Percentiles rank a stretch among this genome's conserved stretches.
phyloP scores from a whole-genome alignment of 257 asterid genomes.

The Apocynum venetum region DNA sequence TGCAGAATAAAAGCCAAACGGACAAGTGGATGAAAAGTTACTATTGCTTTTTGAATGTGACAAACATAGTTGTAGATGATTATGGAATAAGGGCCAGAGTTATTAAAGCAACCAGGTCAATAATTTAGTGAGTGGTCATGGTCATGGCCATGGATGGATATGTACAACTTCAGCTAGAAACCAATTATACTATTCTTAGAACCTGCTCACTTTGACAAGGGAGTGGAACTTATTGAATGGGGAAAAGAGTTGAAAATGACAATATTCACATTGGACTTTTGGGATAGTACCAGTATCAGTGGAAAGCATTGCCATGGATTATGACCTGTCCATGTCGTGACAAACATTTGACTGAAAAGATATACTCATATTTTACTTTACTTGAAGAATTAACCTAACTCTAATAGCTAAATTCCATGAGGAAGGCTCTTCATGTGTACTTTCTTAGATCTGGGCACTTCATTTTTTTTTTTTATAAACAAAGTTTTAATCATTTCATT shows the following conservation, averaged over 20 bases:
- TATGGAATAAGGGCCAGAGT: neutral
- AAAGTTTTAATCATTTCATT: too few species aligned
- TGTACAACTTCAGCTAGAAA: neutral
- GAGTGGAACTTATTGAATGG: neutral
- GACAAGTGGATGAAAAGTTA: slow-evolving; percentile 6
- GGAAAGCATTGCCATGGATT: neutral
- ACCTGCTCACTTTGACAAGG: neutral
- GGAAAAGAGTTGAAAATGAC: neutral
- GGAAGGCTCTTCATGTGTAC: neutral
- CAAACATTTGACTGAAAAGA: neutral
- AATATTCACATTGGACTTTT: neutral
- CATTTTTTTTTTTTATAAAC: too few species aligned
- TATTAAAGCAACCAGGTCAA: neutral
- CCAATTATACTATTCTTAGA: too few species aligned
- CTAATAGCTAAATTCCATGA: neutral
- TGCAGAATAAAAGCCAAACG: neutral
- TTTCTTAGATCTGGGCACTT: too few species aligned
- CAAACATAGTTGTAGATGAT: neutral
- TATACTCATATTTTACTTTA: neutral
- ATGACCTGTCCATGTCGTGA: neutral
- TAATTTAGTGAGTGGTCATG: slow-evolving; percentile 2
- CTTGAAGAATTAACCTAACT: neutral
- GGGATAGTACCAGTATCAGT: neutral
- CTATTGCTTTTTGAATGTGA: neutral
- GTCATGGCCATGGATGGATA: neutral